A percentile compares a stretch with the other conserved stretches of the same genome.
Conservation (phyloP, 2,329 filamentous ascomycete genomes). For the Fusarium temperatum region DNA sequence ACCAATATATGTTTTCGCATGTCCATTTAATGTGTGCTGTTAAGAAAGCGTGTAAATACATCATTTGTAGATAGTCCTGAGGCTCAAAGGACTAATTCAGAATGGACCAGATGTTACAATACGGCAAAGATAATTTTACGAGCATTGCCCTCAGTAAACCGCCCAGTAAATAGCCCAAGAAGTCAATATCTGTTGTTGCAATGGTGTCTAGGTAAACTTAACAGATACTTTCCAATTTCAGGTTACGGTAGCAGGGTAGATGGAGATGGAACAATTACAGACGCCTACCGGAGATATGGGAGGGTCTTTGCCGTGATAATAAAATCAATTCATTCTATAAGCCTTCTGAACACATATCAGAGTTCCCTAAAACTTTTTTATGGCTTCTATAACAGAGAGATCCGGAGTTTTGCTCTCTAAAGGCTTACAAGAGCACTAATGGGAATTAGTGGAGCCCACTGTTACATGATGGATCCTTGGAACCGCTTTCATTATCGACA, state of each 20-base stretch:
- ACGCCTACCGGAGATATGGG: neutral
- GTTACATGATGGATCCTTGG: neutral
- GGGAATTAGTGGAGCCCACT: constrained; percentile 21
- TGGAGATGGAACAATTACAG: neutral
- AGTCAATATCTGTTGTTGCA: neutral
- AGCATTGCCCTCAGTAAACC: neutral
- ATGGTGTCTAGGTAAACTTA: neutral
- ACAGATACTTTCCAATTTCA: neutral
- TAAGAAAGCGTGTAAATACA: neutral
- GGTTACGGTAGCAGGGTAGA: neutral
- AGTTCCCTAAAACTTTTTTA: neutral
- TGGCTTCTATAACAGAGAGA: neutral
- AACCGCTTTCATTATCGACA: neutral
- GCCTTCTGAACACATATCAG: neutral
- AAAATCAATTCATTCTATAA: neutral
- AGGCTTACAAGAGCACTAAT: neutral
- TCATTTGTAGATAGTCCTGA: neutral
- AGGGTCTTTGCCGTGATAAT: neutral
- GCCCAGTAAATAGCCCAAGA: neutral
- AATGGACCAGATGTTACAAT: neutral
- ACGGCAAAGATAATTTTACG: neutral
- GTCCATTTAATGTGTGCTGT: neutral
- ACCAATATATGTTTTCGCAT: constrained; percentile 34
- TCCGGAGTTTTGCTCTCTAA: neutral
- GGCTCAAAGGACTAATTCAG: neutral